phyloP scores from a whole-genome alignment of 1,284 basidiomycete genomes.

The Takashimella koratensis region DNA sequence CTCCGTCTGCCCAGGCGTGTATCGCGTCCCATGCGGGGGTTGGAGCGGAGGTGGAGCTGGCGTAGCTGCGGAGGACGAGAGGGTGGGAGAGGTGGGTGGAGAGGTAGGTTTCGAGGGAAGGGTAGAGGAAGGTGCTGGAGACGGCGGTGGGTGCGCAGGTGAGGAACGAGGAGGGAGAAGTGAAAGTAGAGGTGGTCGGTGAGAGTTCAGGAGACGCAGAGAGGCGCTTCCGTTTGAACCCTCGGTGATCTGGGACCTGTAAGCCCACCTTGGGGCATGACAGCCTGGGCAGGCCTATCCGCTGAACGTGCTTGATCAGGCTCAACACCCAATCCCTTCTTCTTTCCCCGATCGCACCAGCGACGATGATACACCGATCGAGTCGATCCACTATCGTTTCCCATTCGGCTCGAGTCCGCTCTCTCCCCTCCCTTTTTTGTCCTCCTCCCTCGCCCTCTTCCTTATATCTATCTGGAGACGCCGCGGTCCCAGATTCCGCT shows the following conservation, averaged over 20 bases:
- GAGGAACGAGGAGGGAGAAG: neutral
- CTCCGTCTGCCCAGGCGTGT: conserved; percentile 61
- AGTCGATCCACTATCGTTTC: conserved; percentile 55
- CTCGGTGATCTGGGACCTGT: no score
- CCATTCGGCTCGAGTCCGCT: neutral
- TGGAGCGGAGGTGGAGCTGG: conserved; percentile 57
- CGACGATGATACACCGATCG: conserved; percentile 77
- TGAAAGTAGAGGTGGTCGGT: neutral
- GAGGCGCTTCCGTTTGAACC: neutral
- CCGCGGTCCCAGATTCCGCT: neutral
- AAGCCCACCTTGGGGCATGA: no score
- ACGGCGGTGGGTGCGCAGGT: conserved; percentile 37
- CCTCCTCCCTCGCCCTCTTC: neutral
- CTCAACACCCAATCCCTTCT: conserved; percentile 61
- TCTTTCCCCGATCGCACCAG: conserved; percentile 66
- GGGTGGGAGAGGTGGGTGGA: conserved; percentile 54
- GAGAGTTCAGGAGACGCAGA: neutral
- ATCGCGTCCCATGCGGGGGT: conserved; percentile 57
- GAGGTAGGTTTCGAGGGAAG: conserved; percentile 59
- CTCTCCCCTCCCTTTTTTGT: neutral
- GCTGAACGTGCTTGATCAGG: conserved; percentile 58
- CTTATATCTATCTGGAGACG: neutral
- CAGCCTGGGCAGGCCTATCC: conserved; percentile 13
- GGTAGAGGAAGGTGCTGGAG: conserved; percentile 51
- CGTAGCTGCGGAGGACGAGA: conserved; percentile 66